Conservation (phyloP, 257 asterid genomes). For the Lantana camara region DNA sequence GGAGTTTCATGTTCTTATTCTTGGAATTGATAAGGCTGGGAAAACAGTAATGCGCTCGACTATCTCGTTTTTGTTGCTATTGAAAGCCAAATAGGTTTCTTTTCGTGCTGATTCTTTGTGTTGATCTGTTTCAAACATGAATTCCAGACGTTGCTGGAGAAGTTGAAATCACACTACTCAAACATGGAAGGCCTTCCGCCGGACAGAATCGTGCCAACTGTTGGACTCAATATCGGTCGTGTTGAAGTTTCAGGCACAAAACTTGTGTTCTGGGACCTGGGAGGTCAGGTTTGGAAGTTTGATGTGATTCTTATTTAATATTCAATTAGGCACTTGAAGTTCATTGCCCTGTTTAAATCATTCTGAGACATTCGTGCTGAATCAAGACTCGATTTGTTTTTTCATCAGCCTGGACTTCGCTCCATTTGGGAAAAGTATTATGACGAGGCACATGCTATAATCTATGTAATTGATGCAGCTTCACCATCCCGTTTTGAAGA, state of each 20-base stretch:
- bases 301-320: not conserved
- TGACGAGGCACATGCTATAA: conserved; percentile 82
- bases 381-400: not conserved
- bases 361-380: conserved; percentile 8
- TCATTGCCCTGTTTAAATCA: not conserved
- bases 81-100: not conserved
- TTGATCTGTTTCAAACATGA: conserved; percentile 5
- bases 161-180: conserved; percentile 65
- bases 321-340: not conserved
- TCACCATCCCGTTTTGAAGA: conserved; percentile 75
- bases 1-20: conserved; percentile 79
- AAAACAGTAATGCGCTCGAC: conserved; percentile 57
- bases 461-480: conserved; percentile 70
- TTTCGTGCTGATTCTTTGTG: not conserved
- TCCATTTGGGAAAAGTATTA: conserved; percentile 85
- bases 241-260: conserved; percentile 63
- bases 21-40: conserved; percentile 85
- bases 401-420: conserved; percentile 67
- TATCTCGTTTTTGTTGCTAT: not conserved
- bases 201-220: conserved; percentile 84
- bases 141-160: conserved; percentile 73
- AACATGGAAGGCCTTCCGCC: conserved; percentile 77
- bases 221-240: conserved; percentile 82
- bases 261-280: conserved; percentile 90
- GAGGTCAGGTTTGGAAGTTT: conserved; percentile 71